Evolutionary conservation across 1,139 yeast species (phyloP), one percentile per base, ranked within the genome.

Genomic region (Hansenula sp.): DNA sequence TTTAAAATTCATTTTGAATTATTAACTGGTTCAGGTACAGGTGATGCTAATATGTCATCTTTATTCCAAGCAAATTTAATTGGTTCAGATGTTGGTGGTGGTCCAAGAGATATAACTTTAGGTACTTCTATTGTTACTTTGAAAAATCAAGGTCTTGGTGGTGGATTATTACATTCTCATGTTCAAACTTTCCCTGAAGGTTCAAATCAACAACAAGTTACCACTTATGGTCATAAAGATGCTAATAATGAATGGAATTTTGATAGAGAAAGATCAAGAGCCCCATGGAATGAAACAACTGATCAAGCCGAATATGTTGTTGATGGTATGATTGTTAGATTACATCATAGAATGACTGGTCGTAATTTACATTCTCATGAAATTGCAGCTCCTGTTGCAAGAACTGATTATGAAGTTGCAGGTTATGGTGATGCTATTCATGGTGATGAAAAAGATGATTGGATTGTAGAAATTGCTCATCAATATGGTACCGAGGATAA

Each of bases 31-130:
- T 69, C 86, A 13, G 95, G 99, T 48, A 80, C 97, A 17, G 98
- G 98, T 49, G 97, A 92, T 61, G 94, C 96, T 37, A 85, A 85
- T 57, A 94, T 94, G 98, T 86, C 96, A 16, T 88, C 97, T 0
- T 71, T 94, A 50, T 92, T 92, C 77, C 98, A 92, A 68, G 98
- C 98, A 41, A 86, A 88, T 61, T 74, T 92, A 57, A 66, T 71
- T 34, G 96, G 96, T 30, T 79, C 92, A 28, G 79, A 77, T 44
- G 82, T 90, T 46, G 85, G 81, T 43, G 79, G 82, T 42, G 97
- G 97, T 22, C 95, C 98, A 50, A 72, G 96, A 64, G 96, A 90
- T 53, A 71, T 92, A 37, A 79, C 95, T 31, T 68, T 85, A 42
- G 90, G 88, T 31, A 77, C 82, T 42, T 88, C 97, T 1, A 62